These are phyloP conservation scores for Stromatinia cepivora DNA, from an alignment of 2,329 filamentous ascomycete species.

Conservation along the genomic window DNA sequence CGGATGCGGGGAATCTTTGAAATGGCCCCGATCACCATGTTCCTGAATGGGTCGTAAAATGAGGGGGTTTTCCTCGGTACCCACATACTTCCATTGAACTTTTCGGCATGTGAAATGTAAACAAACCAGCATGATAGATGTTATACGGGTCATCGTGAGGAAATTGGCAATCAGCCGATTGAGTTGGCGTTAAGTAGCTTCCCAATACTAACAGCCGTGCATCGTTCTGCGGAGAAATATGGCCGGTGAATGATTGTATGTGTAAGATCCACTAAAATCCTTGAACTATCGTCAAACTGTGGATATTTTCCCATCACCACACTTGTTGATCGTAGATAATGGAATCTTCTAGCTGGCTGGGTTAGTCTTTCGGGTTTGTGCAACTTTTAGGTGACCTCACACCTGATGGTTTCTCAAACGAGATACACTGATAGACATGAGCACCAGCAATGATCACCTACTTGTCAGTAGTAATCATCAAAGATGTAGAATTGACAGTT, in stretches of 20 bases:
- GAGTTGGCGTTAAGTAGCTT: background rate
- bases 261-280: background rate
- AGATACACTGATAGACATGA: background rate
- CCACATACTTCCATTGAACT: background rate
- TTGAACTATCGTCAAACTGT: background rate
- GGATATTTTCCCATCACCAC: background rate
- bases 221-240: background rate
- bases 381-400: background rate
- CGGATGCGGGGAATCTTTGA: constrained; percentile 16
- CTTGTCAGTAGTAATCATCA: background rate
- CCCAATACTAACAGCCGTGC: background rate
- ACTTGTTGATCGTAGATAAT: background rate
- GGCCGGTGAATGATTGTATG: background rate
- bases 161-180: background rate
- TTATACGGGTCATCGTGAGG: background rate
- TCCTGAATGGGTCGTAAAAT: background rate
- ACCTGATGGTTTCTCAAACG: background rate
- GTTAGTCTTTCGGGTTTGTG: background rate
- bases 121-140: background rate
- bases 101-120: constrained; percentile 2
- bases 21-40: background rate
- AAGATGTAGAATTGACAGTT: background rate
- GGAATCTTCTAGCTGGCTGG: background rate
- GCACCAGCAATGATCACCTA: background rate
- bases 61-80: constrained; percentile 12